Base-by-base conservation (phyloP, 345 rosid genomes). In the Arabidopsis suecica region DNA sequence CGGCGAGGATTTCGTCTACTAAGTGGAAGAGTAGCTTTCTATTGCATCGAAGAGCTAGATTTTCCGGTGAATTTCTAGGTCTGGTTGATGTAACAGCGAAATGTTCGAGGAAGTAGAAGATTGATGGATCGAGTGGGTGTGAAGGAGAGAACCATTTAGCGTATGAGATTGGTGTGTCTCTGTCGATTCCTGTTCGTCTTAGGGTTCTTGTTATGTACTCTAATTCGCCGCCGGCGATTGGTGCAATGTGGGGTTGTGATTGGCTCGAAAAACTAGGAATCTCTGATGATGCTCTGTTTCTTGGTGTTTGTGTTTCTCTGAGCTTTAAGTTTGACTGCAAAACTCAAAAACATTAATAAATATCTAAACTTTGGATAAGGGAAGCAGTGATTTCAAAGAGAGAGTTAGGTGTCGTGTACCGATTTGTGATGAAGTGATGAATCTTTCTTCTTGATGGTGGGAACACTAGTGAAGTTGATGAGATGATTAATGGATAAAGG, bases 401-500 rank as follows among this genome's bases (percentile, higher is more conserved):
- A 23, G 50, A 20, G 22, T 20, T 11, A 61, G 18, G 66, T 49
- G 37, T 62, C 5, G 14, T 9, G 1, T 63, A 78, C 81, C 69
- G 91, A 85, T 56, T 70, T 64, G 54, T 56, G 71, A 55, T 37
- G 75, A 70, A 66, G 61, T 47, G 76, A 48, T 70, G 80, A 63
- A 59, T 84, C 88, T 84, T 81, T 95, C 83, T 88, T 95, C 84
- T 88, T 95, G 68, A 87, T 83, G 2, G 97, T 89, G 4, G 91
- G 84, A 79, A 82, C 87, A 66, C 65, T 69, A 0, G 79, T 77
- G 78, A 81, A 81, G 78, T 56, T 84, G 62, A 75, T 58, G 34
- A 88, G 79, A 18, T 82, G 76, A 12, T 77, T 87, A 0, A 76
- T 69, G 12, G 88, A 87, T 20, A 82, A 75, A 22, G 90, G 82